Evolutionary conservation across 257 asterid genomes (phyloP).

Genomic region (Solanum gandarillasii): DNA sequence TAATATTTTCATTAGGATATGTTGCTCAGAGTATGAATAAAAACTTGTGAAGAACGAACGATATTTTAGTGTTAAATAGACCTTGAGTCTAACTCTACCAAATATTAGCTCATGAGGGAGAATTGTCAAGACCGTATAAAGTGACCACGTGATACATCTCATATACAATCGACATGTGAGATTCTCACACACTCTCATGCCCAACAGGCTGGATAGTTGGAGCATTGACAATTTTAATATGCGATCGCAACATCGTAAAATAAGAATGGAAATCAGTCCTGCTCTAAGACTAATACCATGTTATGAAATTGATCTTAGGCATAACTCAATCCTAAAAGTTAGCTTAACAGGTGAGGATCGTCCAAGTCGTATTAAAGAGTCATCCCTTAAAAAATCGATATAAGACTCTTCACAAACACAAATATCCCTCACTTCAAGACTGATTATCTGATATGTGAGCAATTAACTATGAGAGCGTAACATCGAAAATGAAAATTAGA

Average conservation of each 20-base stretch:
- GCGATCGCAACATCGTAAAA: background rate
- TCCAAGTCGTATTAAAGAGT: background rate
- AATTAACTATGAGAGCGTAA: background rate
- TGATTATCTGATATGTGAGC: background rate
- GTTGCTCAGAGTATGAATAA: background rate
- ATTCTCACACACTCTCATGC: background rate
- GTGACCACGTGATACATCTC: background rate
- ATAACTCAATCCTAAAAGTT: background rate
- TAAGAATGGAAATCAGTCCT: background rate
- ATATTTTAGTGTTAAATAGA: background rate
- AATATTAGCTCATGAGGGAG: background rate
- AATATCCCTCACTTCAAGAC: background rate
- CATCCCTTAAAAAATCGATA: background rate
- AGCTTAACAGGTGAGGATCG: background rate
- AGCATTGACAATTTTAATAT: background rate
- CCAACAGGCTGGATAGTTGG: background rate
- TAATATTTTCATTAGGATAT: background rate
- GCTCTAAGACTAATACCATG: background rate
- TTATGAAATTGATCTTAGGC: background rate
- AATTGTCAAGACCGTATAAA: background rate
- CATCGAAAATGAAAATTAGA: background rate
- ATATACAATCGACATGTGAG: background rate
- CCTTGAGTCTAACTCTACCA: fast-evolving
- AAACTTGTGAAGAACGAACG: background rate
- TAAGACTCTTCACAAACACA: background rate